Evolutionary conservation across 371 early-diverging fungal genomes (phyloP).

Genomic region (Lichtheimia hyalospora): DNA sequence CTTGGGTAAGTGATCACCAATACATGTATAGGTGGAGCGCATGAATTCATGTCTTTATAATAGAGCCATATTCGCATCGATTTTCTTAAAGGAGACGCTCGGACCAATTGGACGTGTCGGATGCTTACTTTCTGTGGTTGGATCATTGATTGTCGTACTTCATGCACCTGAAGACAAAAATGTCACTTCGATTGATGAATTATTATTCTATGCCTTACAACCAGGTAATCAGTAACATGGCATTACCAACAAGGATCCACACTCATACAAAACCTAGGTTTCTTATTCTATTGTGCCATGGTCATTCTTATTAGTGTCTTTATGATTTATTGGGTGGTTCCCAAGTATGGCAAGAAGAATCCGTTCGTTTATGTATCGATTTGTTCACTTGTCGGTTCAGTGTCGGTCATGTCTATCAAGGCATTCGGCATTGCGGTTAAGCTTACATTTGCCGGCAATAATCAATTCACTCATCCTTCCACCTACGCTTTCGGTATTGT

Average conservation of each 20-base stretch:
- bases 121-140: constrained; percentile 81
- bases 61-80: constrained; percentile 37
- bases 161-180: constrained; percentile 84
- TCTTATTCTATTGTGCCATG: constrained; percentile 71
- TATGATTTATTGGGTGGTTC: constrained; percentile 82
- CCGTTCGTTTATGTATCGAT: constrained; percentile 85
- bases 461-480: constrained; percentile 84
- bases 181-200: constrained; percentile 61
- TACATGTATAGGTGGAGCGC: not conserved
- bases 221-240: constrained; percentile 42
- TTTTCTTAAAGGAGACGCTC: constrained; percentile 73
- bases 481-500: constrained; percentile 85
- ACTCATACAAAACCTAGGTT: constrained; percentile 42
- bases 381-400: constrained; percentile 84
- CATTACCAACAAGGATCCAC: not conserved
- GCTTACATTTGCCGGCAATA: constrained; percentile 87
- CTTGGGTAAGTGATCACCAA: constrained; percentile 54
- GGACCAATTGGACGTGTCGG: constrained; percentile 79
- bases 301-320: constrained; percentile 60
- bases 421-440: constrained; percentile 91
- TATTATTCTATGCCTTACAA: constrained; percentile 71
- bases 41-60: not conserved
- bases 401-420: constrained; percentile 90
- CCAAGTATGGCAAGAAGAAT: constrained; percentile 74
- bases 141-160: constrained; percentile 80